Conservation (phyloP, 352 stramenopile species). For the Albugo laibachii region DNA sequence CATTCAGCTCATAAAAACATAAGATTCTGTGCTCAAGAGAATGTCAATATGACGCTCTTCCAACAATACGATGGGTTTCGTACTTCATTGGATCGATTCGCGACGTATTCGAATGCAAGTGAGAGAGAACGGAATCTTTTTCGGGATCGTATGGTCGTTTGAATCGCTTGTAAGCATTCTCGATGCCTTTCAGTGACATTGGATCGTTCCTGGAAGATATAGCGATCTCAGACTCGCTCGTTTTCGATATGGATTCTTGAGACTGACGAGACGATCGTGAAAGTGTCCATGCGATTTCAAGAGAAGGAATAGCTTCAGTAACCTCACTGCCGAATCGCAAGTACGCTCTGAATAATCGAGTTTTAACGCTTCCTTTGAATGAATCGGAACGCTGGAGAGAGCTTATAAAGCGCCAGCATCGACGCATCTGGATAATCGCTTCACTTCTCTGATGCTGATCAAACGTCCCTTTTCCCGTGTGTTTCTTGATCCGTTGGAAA, state of each 20-base stretch:
- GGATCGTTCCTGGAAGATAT: not conserved
- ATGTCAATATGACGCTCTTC: not conserved
- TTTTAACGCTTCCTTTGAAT: no score
- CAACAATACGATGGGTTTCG: slow-evolving; percentile 1
- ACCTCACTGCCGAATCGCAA: no score
- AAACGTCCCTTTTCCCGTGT: no score
- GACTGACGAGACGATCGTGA: slow-evolving; percentile 14
- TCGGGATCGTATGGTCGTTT: slow-evolving; percentile 14
- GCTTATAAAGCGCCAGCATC: not conserved
- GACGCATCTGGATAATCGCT: not conserved
- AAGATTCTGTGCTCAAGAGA: slow-evolving; percentile 19
- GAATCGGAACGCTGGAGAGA: not conserved
- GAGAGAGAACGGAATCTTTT: slow-evolving; percentile 19
- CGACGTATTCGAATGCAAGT: slow-evolving; percentile 9
- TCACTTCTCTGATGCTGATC: no score
- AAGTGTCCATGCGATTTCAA: slow-evolving; percentile 9
- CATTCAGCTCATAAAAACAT: slow-evolving; percentile 53
- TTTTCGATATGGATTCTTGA: slow-evolving; percentile 12
- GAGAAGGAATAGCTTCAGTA: slow-evolving; percentile 4
- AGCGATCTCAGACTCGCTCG: slow-evolving; percentile 6
- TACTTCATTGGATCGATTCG: slow-evolving; percentile 35
- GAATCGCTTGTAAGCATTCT: slow-evolving; percentile 2
- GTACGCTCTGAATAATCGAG: no score
- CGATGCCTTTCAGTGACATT: not conserved
- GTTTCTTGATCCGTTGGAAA: no score